Base-by-base conservation (phyloP, 768 basidiomycete species). In the Favolaschia claudopus region DNA sequence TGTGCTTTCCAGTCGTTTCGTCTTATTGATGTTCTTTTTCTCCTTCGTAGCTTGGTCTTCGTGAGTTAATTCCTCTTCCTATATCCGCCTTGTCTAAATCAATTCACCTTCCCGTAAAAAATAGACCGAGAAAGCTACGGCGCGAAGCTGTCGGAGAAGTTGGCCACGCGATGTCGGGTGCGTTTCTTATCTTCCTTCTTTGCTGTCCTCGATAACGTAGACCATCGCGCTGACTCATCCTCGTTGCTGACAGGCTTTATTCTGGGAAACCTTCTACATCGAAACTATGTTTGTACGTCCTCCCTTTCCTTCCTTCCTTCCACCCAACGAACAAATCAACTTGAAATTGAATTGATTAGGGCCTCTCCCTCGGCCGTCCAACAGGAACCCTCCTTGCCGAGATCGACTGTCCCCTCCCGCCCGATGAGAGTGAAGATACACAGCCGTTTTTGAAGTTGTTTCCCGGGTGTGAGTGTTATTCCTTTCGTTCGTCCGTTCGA, bases 261-360 rank as follows among this genome's bases (percentile, higher is more conserved):
- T 83, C 52, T 82, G 82, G 82, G 80, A 82, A 47, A 63, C 80
- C 6, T 68, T 74, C 48, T 66, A 74, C 4, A 67, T 77, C 9
- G 80, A 81, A 59, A 66, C 73, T 57, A 74, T 76, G 34, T 76
- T 78, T 54, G 81, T 79, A 54, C 54, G 74, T 58, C 9, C 29
- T 24, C 24, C 7, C 29, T 7, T 63, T 6, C 43, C n/a, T 12
- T 42, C 3, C 5, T 15, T 7, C 17, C 25, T n/a, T n/a, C n/a
- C n/a, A n/a, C n/a, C n/a, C n/a, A n/a, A n/a, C n/a, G n/a, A n/a
- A n/a, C n/a, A n/a, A n/a, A n/a, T n/a, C n/a, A n/a, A n/a, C n/a
- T n/a, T n/a, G n/a, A n/a, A n/a, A n/a, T n/a, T n/a, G n/a, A n/a
- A n/a, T n/a, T n/a, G n/a, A n/a, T 20, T 50, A 76, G 75, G 69